Evolutionary conservation across 2,329 filamentous ascomycete genomes (phyloP).

Genomic region (Sclerotinia spermophila): DNA sequence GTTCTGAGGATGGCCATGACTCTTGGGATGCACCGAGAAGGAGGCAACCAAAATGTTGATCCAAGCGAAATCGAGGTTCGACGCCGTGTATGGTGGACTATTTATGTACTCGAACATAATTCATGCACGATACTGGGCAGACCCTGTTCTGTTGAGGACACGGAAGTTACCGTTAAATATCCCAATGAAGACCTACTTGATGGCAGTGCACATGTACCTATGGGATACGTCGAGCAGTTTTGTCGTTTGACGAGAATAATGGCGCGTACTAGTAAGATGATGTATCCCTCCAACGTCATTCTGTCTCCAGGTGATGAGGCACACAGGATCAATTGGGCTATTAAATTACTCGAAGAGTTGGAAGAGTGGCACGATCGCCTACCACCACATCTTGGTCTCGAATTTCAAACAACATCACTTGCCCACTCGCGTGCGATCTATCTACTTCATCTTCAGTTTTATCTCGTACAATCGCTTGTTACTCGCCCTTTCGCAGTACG

Average conservation of each 20-base stretch:
- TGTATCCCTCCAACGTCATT: constrained; percentile 29
- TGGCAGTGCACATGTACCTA: constrained; percentile 28
- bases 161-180: constrained; percentile 32
- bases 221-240: constrained; percentile 30
- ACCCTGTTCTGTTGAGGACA: constrained; percentile 34
- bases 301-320: constrained; percentile 25
- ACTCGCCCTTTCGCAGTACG: constrained; percentile 33
- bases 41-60: constrained; percentile 40
- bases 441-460: constrained; percentile 34
- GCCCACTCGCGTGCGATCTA: constrained; percentile 32
- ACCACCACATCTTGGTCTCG: constrained; percentile 28
- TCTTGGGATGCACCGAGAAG: constrained; percentile 44
- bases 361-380: constrained; percentile 33
- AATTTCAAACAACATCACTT: constrained; percentile 22
- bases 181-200: constrained; percentile 34
- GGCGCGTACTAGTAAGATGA: constrained; percentile 31
- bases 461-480: constrained; percentile 33
- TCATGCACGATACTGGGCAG: constrained; percentile 35
- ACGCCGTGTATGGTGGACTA: constrained; percentile 36
- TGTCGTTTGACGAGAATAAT: constrained; percentile 30
- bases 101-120: constrained; percentile 34
- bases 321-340: constrained; percentile 26
- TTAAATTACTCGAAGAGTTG: constrained; percentile 29
- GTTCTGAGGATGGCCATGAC: constrained; percentile 44
- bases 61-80: constrained; percentile 32